Base-by-base conservation (phyloP, 2,329 filamentous ascomycete genomes). In the Zymoseptoria ardabiliae region DNA sequence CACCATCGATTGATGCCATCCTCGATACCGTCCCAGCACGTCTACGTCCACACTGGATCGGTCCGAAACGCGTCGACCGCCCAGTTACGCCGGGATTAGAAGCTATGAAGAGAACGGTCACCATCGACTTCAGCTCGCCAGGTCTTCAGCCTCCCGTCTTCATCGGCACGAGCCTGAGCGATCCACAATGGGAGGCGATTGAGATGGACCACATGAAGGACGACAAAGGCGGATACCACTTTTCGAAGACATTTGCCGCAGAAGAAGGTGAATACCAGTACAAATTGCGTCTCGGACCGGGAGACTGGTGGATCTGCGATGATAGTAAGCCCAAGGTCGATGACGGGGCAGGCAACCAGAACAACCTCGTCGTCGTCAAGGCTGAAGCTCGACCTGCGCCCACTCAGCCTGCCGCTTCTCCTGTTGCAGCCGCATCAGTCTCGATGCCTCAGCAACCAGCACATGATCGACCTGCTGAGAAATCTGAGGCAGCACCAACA, bases 291-390 rank as follows among this genome's bases (percentile, higher is more conserved):
- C 76, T 88, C 41, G 87, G 87, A 9, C 71, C 79, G 20, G 83
- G 83, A 53, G 82, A 89, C 63, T 89, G 85, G 83, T 90, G 87
- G 87, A 77, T 85, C 22, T 72, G 89, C 52, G 83, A 91, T 65
- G 84, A 89, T 59, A 77, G 76, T 51, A 78, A 80, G 57, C 81
- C 83, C 13, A 84, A 79, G 57, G 81, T 77, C 21, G 76, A 77
- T 19, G 82, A 83, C 66, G 75, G 76, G n/a, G 63, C 67, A 7
- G 81, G 82, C 52, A 82, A 82, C 66, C 72, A 74, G 63, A 83
- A 84, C 72, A 84, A 84, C 65, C 67, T 81, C 52, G 67, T 82
- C 20, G 64, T 71, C 30, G 73, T 77, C 48, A 70, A 70, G 41
- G 55, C 61, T 9, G 57, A 65, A 35, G 50, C 57, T 19, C 35